Evolutionary conservation across 257 asterid species (phyloP), one percentile per base, ranked within the genome.

Genomic region (Nicotiana otophora): DNA sequence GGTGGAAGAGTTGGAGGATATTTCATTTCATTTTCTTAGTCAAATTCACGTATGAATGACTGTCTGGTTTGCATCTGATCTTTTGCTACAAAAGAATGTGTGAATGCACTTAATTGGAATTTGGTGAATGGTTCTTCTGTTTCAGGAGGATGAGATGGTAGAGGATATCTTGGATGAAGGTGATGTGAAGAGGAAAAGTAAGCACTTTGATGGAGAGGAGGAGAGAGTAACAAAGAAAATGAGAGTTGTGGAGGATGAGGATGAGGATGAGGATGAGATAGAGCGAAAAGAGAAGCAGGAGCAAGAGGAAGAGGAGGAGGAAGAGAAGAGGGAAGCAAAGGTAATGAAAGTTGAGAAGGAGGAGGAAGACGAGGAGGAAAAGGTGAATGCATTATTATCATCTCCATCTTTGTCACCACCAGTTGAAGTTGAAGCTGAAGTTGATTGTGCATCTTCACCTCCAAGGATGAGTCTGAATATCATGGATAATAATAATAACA

Each of bases 271-370:
- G 55, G 85, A 84, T 81, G 83, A 76, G 74, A 80, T 9, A 10
- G 83, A 86, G 51, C 33, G n/a, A 17, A 66, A 39, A 19, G 68
- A 60, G 74, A 81, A 76, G 81, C 51, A 48, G 16, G 85, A 83
- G 69, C 85, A 51, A 42, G 81, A 84, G 84, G 84, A 84, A 84
- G 83, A 85, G 79, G 93, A 85, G 81, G 92, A 87, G 77, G 87
- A 83, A 51, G 88, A 87, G 69, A 87, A 84, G 82, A 89, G 86
- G 68, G 86, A 88, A 85, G 85, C 84, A 17, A 92, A 92, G 88
- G 88, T 87, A 83, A 77, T 85, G 84, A 89, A 87, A 87, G 66
- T 87, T 60, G 91, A 87, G 57, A 87, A 84, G 61, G 92, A 87
- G 75, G 89, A 87, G 81, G 36, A 79, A 62, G 81, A 85, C 17